Evolutionary conservation across 1,139 yeast species (phyloP), one percentile per base, ranked within the genome.

Genomic region (Yamadazyma membranifaciens): DNA sequence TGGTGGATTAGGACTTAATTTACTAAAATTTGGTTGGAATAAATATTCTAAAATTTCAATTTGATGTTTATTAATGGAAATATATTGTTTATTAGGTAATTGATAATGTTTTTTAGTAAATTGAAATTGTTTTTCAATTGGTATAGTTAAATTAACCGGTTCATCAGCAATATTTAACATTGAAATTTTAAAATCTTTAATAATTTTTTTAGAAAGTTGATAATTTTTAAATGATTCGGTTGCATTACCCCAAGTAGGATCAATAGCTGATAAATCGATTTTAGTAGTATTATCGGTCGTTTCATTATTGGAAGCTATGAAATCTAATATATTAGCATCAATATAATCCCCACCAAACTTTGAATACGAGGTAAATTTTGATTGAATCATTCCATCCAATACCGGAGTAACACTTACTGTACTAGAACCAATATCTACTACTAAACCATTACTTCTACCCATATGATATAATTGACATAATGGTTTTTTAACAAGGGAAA

Each of bases 301-400:
- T 12, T 30, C 33, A 9, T 12, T 9, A 14, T 17, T 14, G 4
- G 17, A 14, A n/a, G 62, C 34, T 75, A 64, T 46, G 59, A 37
- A 69, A 54, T 73, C 60, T 49, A 73, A 55, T 1, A 69, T 62
- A 55, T 81, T 83, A 43, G 78, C 67, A 56, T 80, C 82, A 43
- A 80, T 59, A 59, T 79, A 85, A 55, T 83, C 85, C 9, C 92
- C 92, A 7, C 83, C 89, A 55, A 72, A 83, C 51, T 75, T 78
- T 12, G 83, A 74, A 57, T 75, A 81, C 45, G 72, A 66, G 7
- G 80, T 68, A 37, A 84, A 81, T 53, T 81, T 82, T 45, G 70
- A 66, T 42, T 83, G 75, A 41, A 84, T 75, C 13, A 77, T 75
- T 22, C 92, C 94, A 54, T 84, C 89, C 47, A 80, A 67, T 26